phyloP scores from a whole-genome alignment of 2,329 filamentous ascomycete species.

The Cladosporium velox region DNA sequence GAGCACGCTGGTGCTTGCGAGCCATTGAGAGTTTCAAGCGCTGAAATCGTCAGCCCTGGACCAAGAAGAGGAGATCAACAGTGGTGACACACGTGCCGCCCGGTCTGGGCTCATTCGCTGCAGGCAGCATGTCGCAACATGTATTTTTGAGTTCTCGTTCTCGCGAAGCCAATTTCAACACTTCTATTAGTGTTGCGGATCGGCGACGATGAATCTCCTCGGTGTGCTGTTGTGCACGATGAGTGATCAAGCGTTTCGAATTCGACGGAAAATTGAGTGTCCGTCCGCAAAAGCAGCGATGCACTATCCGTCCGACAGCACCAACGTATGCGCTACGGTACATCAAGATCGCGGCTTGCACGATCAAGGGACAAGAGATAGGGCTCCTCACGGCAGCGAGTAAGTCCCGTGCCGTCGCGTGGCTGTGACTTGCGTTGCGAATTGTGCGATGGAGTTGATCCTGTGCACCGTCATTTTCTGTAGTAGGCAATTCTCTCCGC shows the following conservation, averaged over 20 bases:
- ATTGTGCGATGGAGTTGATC: background rate
- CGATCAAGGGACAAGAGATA: slow-evolving; percentile 2
- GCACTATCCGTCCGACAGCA: background rate
- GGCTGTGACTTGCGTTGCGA: slow-evolving; percentile 1
- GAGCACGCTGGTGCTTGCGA: background rate
- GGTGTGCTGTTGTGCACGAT: background rate
- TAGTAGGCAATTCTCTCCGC: background rate
- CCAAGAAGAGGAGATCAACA: background rate
- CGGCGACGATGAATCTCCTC: background rate
- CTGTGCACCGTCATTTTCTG: background rate
- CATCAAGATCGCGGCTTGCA: background rate
- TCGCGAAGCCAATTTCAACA: background rate
- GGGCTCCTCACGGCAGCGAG: slow-evolving; percentile 3
- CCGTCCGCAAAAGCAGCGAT: background rate
- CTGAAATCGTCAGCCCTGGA: background rate
- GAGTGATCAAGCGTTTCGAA: background rate
- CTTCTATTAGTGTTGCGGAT: background rate
- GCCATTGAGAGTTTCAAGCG: background rate
- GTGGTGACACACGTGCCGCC: background rate
- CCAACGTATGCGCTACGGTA: background rate
- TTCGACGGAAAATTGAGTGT: background rate
- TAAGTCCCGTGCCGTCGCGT: slow-evolving; percentile 13
- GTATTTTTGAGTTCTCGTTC: background rate
- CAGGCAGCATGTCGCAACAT: background rate
- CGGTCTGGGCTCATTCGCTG: background rate